Conservation (phyloP, 2,329 filamentous ascomycete species). For the Penicillium janthinellum region DNA sequence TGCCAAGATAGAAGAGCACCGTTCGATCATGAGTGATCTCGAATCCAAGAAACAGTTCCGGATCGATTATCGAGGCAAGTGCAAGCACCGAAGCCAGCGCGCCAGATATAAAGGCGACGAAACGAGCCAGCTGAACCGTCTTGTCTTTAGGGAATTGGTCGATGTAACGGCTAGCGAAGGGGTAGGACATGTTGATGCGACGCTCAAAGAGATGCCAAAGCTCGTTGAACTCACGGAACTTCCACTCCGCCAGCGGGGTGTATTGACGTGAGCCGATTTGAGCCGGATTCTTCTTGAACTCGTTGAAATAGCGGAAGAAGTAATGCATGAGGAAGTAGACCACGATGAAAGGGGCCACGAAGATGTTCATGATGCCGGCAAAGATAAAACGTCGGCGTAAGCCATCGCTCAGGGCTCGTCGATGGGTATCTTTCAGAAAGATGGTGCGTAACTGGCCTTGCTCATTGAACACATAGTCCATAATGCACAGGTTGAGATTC, state of each 20-base stretch:
- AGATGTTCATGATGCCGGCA: conserved; percentile 80
- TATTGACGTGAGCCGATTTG: conserved; percentile 87
- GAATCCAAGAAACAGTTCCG: conserved; percentile 86
- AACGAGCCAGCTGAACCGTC: conserved; percentile 79
- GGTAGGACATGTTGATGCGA: conserved; percentile 89
- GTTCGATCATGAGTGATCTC: conserved; percentile 88
- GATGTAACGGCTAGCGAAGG: conserved; percentile 87
- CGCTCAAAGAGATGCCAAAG: conserved; percentile 88
- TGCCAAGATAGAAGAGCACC: conserved; percentile 83
- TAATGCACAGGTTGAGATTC: conserved; percentile 86
- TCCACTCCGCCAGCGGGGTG: conserved; percentile 93
- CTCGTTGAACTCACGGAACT: conserved; percentile 98
- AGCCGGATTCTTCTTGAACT: conserved; percentile 92
- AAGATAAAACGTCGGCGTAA: conserved; percentile 77
- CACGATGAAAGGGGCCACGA: conserved; percentile 86
- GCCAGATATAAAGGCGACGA: conserved; percentile 83
- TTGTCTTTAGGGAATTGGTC: conserved; percentile 97
- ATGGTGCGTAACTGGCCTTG: conserved; percentile 82
- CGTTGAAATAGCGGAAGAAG: conserved; percentile 94
- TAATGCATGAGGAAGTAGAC: conserved; percentile 84
- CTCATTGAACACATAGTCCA: conserved; percentile 92
- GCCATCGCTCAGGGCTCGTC: conserved; percentile 75
- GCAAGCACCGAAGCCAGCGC: conserved; percentile 84
- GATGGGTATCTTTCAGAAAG: conserved; percentile 81
- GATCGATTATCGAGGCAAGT: conserved; percentile 81